A percentile compares a stretch with the other conserved stretches of the same genome.
phyloP scores from a whole-genome alignment of 768 basidiomycete genomes.

The Calvatia gigantea region DNA sequence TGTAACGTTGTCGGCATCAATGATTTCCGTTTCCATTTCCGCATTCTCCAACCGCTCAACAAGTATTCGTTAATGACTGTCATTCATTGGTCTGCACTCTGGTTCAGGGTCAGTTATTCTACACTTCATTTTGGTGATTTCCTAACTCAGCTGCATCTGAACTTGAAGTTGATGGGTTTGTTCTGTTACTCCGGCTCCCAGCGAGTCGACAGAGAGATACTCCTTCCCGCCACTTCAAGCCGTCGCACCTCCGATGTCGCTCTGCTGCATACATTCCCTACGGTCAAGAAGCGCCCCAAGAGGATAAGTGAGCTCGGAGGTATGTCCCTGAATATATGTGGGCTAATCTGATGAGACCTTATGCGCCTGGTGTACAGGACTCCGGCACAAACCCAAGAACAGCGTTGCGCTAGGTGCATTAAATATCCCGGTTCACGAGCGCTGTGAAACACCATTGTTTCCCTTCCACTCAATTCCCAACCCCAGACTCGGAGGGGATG shows the following conservation, averaged over 20 bases:
- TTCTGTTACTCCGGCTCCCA: neutral
- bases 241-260: neutral
- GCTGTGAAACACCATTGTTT: conserved; percentile 7
- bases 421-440: neutral
- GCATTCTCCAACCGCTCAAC: neutral
- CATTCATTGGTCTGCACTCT: neutral
- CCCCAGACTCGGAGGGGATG: neutral
- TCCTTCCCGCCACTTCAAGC: neutral
- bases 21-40: too few species aligned
- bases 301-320: neutral
- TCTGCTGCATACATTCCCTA: neutral
- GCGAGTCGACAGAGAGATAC: neutral
- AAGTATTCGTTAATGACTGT: neutral
- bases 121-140: neutral
- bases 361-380: neutral
- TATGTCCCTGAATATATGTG: neutral
- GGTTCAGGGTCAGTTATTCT: neutral
- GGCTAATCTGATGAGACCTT: neutral
- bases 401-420: conserved; percentile 1
- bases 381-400: neutral
- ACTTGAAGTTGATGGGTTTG: neutral
- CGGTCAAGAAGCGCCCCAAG: neutral
- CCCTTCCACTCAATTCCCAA: conserved; percentile 5
- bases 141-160: neutral
- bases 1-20: too few species aligned